Base-by-base conservation (phyloP, 75 land plant species). In the Picea sitchensis region DNA sequence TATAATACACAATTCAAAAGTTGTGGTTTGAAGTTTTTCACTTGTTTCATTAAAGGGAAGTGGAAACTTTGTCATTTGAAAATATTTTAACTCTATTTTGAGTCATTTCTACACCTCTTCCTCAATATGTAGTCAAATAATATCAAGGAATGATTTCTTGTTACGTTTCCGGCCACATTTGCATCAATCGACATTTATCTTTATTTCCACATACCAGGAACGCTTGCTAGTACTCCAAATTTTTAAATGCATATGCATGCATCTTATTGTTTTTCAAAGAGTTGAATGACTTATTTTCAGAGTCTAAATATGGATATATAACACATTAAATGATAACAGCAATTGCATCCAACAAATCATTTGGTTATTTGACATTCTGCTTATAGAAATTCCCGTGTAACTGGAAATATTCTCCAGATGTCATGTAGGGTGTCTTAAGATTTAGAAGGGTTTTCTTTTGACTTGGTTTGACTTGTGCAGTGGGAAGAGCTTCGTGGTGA, bases 401-500 rank as follows among this genome's bases (percentile, higher is more conserved):
- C 20, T 56, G 32, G n/a, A 54, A 62, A 71, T 47, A 56, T 57
- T 32, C 23, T 54, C 21, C 57, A 15, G 14, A 44, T 44, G n/a
- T 20, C 32, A 23, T 21, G 18, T 51, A 13, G 21, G 20, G 34
- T 67, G 47, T 64, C 26, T 47, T 79, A 44, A 20, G 34, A 15
- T 64, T 26, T 15, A 38, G 23, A 20, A 15, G 8, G 26, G 34
- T 3, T 1, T 61, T 13, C 51, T 32, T 41, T 41, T 82, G 26
- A 77, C 41, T 21, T 75, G 31, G 9, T 61, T 14, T 78, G 14
- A 9, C 56, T 38, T 63, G 59, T 85, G 76, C 90, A 94, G 97
- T 94, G 97, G 97, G 90, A 94, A 75, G 95, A 90, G 47, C 91
- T 94, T 51, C 87, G 84, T 82, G 94, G 94, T 14, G 89, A 79